A percentile compares a stretch with the other conserved stretches of the same genome.
Evolutionary conservation across 2,329 filamentous ascomycete species (phyloP).

Genomic region (Scedosporium aurantiacum): DNA sequence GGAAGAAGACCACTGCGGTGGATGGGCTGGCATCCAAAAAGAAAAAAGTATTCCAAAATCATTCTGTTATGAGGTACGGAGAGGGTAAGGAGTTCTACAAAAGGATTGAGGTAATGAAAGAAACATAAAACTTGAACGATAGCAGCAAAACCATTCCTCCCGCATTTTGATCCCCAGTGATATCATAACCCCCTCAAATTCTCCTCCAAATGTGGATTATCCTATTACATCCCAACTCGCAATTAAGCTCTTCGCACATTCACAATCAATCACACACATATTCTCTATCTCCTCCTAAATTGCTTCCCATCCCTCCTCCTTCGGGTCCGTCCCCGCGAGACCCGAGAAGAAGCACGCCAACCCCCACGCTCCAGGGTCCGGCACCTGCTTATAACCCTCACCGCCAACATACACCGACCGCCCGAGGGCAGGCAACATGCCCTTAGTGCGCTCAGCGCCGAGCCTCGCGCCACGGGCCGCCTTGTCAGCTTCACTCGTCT

Average conservation of each 20-base stretch:
- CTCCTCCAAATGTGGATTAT: not conserved
- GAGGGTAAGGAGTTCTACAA: not conserved
- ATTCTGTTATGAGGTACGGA: constrained; percentile 13
- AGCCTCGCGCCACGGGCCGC: constrained; percentile 66
- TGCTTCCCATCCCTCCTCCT: constrained; percentile 26
- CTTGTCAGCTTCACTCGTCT: constrained; percentile 54
- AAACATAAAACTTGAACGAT: not conserved
- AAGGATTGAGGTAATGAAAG: not conserved
- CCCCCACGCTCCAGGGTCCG: constrained; percentile 58
- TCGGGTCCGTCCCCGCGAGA: constrained; percentile 40
- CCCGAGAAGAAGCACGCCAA: constrained; percentile 74
- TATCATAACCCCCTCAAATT: not conserved
- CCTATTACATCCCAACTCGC: not conserved
- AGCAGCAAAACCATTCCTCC: not conserved
- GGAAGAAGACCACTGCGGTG: not conserved
- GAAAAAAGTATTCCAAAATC: not conserved
- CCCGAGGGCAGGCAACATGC: constrained; percentile 83
- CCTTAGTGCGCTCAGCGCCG: constrained; percentile 75
- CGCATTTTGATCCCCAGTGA: not conserved
- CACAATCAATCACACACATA: too few species aligned
- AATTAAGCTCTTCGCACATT: not conserved
- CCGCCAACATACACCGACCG: constrained; percentile 34
- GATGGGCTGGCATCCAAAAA: not conserved
- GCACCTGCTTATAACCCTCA: constrained; percentile 33
- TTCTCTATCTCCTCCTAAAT: constrained; percentile 11